Percentiles rank a stretch among this genome's conserved stretches.
Conservation (phyloP, 805 yeast species). For the Wickerhamiella kurtzmanii region DNA sequence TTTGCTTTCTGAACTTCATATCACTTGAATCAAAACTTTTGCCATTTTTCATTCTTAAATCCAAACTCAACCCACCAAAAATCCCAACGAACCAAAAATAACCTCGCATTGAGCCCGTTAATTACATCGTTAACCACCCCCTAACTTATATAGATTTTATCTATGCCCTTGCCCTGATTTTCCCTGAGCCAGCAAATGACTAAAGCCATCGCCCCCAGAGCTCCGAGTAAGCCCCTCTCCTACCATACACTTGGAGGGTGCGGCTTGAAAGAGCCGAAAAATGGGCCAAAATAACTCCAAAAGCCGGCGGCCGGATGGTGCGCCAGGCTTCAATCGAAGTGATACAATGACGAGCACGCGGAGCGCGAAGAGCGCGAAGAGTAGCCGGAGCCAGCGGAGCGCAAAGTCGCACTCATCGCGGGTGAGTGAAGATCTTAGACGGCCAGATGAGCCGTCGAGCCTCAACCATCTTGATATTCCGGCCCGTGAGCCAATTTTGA, state of each 20-base stretch:
- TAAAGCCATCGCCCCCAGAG: neutral
- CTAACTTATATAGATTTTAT: no score
- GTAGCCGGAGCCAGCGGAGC: neutral
- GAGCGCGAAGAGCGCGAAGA: constrained; percentile 15
- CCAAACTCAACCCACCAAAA: no score
- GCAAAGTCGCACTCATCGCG: neutral
- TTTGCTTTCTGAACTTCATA: no score
- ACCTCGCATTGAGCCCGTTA: no score
- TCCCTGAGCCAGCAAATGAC: no score
- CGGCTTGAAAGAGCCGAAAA: neutral
- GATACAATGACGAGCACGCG: constrained; percentile 31
- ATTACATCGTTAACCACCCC: no score
- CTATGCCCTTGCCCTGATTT: no score
- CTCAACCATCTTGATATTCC: neutral
- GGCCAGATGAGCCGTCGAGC: neutral
- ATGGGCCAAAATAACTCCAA: constrained; percentile 30
- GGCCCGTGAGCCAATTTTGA: neutral
- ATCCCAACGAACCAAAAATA: no score
- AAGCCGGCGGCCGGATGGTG: constrained; percentile 9
- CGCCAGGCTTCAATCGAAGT: constrained; percentile 24
- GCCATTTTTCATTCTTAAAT: no score
- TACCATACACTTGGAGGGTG: neutral
- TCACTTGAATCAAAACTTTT: no score
- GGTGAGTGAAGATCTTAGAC: neutral
- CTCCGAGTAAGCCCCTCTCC: neutral